Evolutionary conservation across 1,284 basidiomycete genomes (phyloP).

Genomic region (Leucoagaricus sp.): DNA sequence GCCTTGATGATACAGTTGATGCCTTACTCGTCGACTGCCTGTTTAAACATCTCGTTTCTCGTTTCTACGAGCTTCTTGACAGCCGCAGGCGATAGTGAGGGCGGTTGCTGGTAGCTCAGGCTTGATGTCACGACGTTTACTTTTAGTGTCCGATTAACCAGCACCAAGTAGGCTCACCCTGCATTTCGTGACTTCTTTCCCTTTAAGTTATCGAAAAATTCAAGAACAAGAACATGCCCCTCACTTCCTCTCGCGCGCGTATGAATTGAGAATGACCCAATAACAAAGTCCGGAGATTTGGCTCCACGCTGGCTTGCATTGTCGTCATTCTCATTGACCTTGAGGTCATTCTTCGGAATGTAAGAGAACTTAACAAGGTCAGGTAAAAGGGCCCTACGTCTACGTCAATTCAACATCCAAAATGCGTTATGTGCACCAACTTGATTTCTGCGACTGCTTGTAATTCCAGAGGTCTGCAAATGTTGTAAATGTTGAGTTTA

Average conservation of each 20-base stretch:
- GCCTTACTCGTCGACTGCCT: slow-evolving; percentile 74
- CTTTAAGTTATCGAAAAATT: slow-evolving; percentile 63
- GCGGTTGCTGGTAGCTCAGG: slow-evolving; percentile 43
- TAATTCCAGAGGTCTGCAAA: slow-evolving; percentile 74
- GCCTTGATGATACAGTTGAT: slow-evolving; percentile 5
- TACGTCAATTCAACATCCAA: slow-evolving; percentile 1
- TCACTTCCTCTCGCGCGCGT: slow-evolving; percentile 34
- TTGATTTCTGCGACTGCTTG: slow-evolving; percentile 84
- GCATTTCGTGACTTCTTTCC: slow-evolving; percentile 35
- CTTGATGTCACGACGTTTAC: slow-evolving; percentile 26
- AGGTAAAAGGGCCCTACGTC: slow-evolving; percentile 72
- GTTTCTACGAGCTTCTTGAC: slow-evolving; percentile 75
- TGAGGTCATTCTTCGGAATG: slow-evolving; percentile 66
- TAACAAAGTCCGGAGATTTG: slow-evolving; percentile 25
- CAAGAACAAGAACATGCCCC: slow-evolving; percentile 74
- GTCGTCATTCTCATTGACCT: slow-evolving; percentile 46
- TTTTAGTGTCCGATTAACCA: slow-evolving; percentile 10
- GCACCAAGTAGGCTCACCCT: slow-evolving; percentile 24
- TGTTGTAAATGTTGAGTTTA: background rate
- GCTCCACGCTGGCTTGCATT: background rate
- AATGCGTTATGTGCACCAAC: slow-evolving; percentile 41
- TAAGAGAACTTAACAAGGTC: slow-evolving; percentile 84
- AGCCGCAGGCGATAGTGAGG: slow-evolving; percentile 55
- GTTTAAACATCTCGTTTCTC: slow-evolving; percentile 65
- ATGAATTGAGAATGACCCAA: slow-evolving; percentile 17